phyloP scores from a whole-genome alignment of 106 monocot genomes.

The Dactylorhiza incarnata region DNA sequence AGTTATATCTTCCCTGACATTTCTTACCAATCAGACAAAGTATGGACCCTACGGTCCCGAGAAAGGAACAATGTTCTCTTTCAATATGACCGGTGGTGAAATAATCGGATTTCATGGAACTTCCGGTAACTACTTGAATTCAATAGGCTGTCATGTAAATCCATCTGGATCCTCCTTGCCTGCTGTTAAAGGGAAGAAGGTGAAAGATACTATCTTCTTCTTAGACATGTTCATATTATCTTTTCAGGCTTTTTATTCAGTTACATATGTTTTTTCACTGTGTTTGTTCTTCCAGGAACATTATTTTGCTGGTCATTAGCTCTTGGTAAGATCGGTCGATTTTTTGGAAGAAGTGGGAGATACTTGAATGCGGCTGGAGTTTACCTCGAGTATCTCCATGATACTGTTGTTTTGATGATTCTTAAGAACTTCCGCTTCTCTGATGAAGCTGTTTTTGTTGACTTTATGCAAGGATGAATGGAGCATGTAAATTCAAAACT shows the following conservation, averaged over 20 bases:
- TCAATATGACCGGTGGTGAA: not conserved
- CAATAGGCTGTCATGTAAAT: not conserved
- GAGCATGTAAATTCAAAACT: no score
- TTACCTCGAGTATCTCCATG: constrained; percentile 1
- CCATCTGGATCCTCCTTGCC: not conserved
- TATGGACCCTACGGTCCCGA: not conserved
- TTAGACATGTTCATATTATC: no score
- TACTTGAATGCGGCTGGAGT: constrained; percentile 23
- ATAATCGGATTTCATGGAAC: not conserved
- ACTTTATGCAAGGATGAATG: no score
- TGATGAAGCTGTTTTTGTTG: no score
- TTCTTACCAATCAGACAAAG: not conserved
- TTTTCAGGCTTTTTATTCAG: no score
- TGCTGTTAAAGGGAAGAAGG: not conserved
- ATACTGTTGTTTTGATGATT: no score
- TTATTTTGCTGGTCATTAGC: constrained; percentile 32
- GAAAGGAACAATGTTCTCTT: not conserved
- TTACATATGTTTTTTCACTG: no score
- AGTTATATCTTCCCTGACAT: not conserved
- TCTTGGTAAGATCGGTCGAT: constrained; percentile 41
- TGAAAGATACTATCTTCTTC: no score
- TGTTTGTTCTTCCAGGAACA: constrained; percentile 10
- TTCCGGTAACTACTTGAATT: not conserved
- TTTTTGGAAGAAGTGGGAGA: constrained; percentile 31
- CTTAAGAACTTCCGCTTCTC: no score